Evolutionary conservation across 768 basidiomycete species (phyloP), one percentile per base, ranked within the genome.

Genomic region (Mrakia frigida): DNA sequence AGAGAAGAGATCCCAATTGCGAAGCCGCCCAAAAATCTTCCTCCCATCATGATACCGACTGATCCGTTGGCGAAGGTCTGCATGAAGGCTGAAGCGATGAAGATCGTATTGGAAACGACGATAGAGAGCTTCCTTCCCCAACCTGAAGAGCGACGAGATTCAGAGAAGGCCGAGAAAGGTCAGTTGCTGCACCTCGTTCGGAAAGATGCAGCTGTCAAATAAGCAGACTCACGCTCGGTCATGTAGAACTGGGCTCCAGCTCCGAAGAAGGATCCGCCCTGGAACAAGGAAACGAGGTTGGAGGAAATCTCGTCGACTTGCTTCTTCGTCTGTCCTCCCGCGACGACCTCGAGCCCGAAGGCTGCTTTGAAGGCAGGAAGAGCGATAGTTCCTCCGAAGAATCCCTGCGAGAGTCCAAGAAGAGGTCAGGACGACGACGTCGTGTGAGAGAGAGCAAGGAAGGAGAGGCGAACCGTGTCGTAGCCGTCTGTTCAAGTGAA

Each of bases 351-450:
- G 31, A 86, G 82, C 0, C 84, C 84, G 70, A 87, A 88, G 61
- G 85, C 86, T 31, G 77, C 70, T 78, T 87, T 84, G 83, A 87
- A 88, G 39, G 84, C 85, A 6, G 79, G 33, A 25, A 83, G 75
- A 52, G 86, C 81, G 75, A 87, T 83, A 0, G 86, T 85, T 0
- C 85, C 86, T 14, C 87, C 86, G 74, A 87, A 85, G 81, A 87
- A 87, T 10, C 85, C 86, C 11, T 37, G 50, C 3, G 52, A 23
- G 23, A 31, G 35, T 13, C 1, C 1, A 14, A 56, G 50, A 14
- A 7, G 25, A 5, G 53, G 11, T 56, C 11, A 53, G 28, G 39
- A 41, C 11, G 46, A 21, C 46, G 46, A 50, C 11, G 46, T 0
- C 6, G 50, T 21, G 33, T 0, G 21, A 25, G 25, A 46, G 14